A percentile compares a stretch with the other conserved stretches of the same genome.
Evolutionary conservation across 2,329 filamentous ascomycete species (phyloP).

Genomic region (Tolypocladium amazonense): DNA sequence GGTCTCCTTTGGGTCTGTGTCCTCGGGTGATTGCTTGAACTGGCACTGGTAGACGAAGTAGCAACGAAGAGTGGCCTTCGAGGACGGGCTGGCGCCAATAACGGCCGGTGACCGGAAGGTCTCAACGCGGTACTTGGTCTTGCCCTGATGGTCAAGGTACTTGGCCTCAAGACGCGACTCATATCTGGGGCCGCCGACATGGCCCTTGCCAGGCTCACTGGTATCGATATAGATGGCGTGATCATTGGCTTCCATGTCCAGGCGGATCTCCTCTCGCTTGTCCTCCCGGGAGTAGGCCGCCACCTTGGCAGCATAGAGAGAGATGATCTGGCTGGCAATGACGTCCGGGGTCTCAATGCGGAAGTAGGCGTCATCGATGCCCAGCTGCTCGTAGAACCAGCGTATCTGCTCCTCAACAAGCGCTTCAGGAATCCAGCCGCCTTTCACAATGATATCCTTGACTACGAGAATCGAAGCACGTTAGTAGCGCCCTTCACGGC

Average conservation of each 20-base stretch:
- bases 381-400: conserved; percentile 97
- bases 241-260: conserved; percentile 90
- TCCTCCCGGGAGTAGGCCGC: conserved; percentile 89
- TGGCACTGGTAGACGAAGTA: conserved; percentile 98
- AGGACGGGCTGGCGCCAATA: conserved; percentile 54
- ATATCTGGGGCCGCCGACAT: conserved; percentile 73
- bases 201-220: conserved; percentile 74
- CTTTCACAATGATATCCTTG: conserved; percentile 66
- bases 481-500: not conserved
- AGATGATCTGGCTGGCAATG: conserved; percentile 90
- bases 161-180: conserved; percentile 91
- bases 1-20: conserved; percentile 68
- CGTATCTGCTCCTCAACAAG: conserved; percentile 77
- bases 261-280: conserved; percentile 83
- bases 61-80: conserved; percentile 79
- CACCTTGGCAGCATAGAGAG: conserved; percentile 92
- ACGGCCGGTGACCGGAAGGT: conserved; percentile 88
- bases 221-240: conserved; percentile 99
- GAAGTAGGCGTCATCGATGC: conserved; percentile 98
- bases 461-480: conserved; percentile 37
- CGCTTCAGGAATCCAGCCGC: conserved; percentile 75
- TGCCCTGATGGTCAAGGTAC: conserved; percentile 75
- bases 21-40: conserved; percentile 65
- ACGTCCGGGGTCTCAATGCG: conserved; percentile 76
- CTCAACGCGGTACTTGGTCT: conserved; percentile 80